Evolutionary conservation across 805 yeast genomes (phyloP), one percentile per base, ranked within the genome.

Genomic region (Candida boleticola): DNA sequence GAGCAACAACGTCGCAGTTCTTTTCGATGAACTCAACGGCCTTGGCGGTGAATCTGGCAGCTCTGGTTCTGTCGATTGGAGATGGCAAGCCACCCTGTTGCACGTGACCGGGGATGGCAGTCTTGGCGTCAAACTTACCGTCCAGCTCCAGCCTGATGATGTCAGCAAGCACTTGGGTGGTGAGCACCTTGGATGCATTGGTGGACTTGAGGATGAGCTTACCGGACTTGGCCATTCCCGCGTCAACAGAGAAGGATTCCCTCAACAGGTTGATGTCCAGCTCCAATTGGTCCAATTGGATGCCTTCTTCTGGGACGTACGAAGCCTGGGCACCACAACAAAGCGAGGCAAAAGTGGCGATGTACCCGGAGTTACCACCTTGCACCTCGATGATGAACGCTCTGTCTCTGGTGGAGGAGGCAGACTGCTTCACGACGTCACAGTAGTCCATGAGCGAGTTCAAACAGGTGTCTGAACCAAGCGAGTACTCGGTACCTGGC

Each of bases 51-150:
- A 85, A 84, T 61, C 98, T 80, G 4, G 90, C 82, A 5, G 96
- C 96, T 50, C 83, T 77, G 29, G 89, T 83, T 63, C 98, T 81
- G 62, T 93, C 99, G 71, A 90, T 85, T 5, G 98, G 89, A 5
- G 96, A 83, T 39, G 99, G 99, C 41, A 81, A 78, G 46, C 90
- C 93, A 61, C 99, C 99, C 68, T 93, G 99, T 74, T 93, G 99
- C 44, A 92, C 93, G 60, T 92, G 98, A 23, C 99, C 99, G 21
- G 99, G 99, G 46, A 90, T 80, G 13, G 98, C 98, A 3, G 96
- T 89, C 62, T 95, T 83, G 14, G 93, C 85, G 55, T 90, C 97
- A 60, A 87, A 93, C 50, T 74, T 75, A 37, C 85, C 87, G 29
- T 76, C 64, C 27, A 89, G 82, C 55, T 88, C 90, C 57, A 85